phyloP scores from a whole-genome alignment of 2,329 filamentous ascomycete genomes.

The Cladosporium cucumerinum region DNA sequence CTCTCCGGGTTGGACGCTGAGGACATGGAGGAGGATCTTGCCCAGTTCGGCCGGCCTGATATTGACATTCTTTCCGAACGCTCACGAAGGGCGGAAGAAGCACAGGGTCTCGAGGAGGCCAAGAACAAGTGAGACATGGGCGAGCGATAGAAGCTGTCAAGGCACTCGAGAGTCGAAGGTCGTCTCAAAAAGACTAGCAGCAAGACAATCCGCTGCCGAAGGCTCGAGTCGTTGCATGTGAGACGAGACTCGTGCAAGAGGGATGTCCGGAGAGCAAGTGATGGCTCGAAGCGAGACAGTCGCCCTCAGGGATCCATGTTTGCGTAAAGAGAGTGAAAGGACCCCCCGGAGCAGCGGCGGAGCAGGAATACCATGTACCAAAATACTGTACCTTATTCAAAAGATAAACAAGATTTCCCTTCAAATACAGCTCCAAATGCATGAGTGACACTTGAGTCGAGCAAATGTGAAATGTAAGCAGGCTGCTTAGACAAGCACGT shows the following conservation, averaged over 20 bases:
- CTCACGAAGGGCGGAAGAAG: conserved; percentile 4
- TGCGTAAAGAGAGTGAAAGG: not conserved
- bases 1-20: not conserved
- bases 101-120: not conserved
- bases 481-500: not conserved
- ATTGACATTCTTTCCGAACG: conserved; percentile 10
- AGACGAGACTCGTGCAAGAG: not conserved
- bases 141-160: not conserved
- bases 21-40: not conserved
- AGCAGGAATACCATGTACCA: not conserved
- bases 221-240: not conserved
- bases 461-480: not conserved
- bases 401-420: not conserved
- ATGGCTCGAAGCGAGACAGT: not conserved
- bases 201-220: not conserved
- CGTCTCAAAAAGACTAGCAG: not conserved
- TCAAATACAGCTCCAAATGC: not conserved
- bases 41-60: conserved; percentile 4
- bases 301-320: not conserved
- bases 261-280: not conserved
- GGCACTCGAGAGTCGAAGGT: not conserved
- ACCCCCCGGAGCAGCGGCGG: not conserved
- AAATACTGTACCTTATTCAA: not conserved
- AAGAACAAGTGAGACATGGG: not conserved
- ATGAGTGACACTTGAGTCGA: not conserved